These are phyloP conservation scores for Aspergillus taichungensis DNA, from an alignment of 495 filamentous ascomycete genomes.

Conservation along the genomic window DNA sequence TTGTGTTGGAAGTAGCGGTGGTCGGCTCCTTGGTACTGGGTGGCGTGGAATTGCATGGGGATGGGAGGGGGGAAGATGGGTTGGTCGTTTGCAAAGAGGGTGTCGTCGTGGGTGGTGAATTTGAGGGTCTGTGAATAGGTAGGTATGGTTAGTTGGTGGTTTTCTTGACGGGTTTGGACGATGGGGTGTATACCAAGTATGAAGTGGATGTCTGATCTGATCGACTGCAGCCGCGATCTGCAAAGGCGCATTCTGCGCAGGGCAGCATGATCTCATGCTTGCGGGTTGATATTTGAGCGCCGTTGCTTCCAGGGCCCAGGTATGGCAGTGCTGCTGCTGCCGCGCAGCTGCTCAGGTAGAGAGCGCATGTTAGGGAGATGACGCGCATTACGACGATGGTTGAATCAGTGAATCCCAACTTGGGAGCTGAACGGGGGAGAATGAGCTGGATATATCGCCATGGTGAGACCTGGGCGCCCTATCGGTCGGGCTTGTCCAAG, in stretches of 20 bases:
- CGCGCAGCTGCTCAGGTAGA: constrained; percentile 3
- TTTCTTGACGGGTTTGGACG: background rate
- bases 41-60: constrained; percentile 25
- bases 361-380: constrained; percentile 4
- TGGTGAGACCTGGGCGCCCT: too few relatives aligned
- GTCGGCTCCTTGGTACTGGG: constrained; percentile 11
- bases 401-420: background rate
- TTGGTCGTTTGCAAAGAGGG: constrained; percentile 34
- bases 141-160: background rate
- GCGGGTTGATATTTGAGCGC: constrained; percentile 1
- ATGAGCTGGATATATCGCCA: too few relatives aligned
- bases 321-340: background rate
- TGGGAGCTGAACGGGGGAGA: background rate
- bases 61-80: constrained; percentile 33
- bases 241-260: constrained; percentile 12
- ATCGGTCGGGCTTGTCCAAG: background rate
- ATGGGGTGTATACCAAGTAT: constrained; percentile 14
- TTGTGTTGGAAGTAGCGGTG: constrained; percentile 9
- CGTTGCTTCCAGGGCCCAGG: background rate
- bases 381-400: constrained; percentile 5
- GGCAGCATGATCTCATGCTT: constrained; percentile 19
- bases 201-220: constrained; percentile 3
- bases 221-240: constrained; percentile 2
- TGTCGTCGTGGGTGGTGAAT: constrained; percentile 30
- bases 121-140: constrained; percentile 22